Evolutionary conservation across 2,329 filamentous ascomycete genomes (phyloP), one percentile per base, ranked within the genome.

Genomic region (Aspergillus fumigatus): DNA sequence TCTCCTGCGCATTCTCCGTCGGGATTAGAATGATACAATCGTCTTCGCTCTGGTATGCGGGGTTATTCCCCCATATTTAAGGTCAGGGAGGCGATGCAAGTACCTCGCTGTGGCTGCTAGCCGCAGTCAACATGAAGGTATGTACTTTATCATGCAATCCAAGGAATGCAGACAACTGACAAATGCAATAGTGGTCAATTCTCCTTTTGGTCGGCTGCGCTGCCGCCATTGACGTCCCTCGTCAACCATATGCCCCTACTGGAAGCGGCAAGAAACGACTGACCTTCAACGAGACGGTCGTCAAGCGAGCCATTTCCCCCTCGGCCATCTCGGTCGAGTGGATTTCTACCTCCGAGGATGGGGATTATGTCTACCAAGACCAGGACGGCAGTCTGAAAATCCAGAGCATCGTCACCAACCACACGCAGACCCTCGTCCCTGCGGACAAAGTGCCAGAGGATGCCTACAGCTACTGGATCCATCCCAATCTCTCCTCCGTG

Each of bases 401-500:
- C 29, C 80, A 84, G 65, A 84, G 87, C 64, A 83, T 88, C 51
- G 79, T 82, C 41, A 85, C 82, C 0, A 81, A 81, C 47, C 76
- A 82, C 57, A 80, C 75, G 32, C 78, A 78, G 25, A 83, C 80
- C 0, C 85, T 88, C 56, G 78, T 88, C 4, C 73, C 81, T 1
- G 80, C 82, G 2, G 80, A 82, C 57, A 75, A 83, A 58, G 77
- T 88, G 1, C 85, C 85, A 0, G 70, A 75, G 1, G 79, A 80
- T 52, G 76, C 82, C 57, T 74, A 75, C 58, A 81, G 84, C 47
- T 88, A 84, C 69, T 85, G 79, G 74, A 85, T 89, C 61, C 84
- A 82, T 43, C 73, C 82, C 2, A 84, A 87, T 64, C 76, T 82
- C 6, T 79, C 78, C 23, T 80, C 80, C 53, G 79, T 89, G 0